phyloP scores from a whole-genome alignment of 1,139 yeast genomes.

The Casaregolazyma lundiana region DNA sequence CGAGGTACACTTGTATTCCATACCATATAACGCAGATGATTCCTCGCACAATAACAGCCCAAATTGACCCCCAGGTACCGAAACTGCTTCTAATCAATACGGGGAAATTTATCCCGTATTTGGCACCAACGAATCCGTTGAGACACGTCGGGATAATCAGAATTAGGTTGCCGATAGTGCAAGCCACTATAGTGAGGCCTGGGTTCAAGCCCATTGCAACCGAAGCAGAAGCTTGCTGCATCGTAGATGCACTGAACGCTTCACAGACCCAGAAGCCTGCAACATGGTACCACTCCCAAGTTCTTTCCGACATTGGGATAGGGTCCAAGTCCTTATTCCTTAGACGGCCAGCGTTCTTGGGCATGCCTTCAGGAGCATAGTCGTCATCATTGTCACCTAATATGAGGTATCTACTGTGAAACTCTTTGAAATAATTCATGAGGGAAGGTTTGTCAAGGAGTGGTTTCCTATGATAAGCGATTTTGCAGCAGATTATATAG shows the following conservation, averaged over 20 bases:
- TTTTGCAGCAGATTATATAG: background rate
- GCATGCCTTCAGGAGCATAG: background rate
- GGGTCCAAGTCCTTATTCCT: conserved; percentile 54
- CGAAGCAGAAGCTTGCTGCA: conserved; percentile 23
- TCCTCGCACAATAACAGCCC: conserved; percentile 53
- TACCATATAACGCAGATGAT: conserved; percentile 13
- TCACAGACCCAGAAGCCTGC: conserved; percentile 76
- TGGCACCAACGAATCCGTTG: conserved; percentile 65
- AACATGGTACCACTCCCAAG: conserved; percentile 72
- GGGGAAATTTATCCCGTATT: conserved; percentile 73
- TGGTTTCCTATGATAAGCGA: no score
- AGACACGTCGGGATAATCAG: conserved; percentile 58
- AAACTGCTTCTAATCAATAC: conserved; percentile 67
- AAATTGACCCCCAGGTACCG: conserved; percentile 71
- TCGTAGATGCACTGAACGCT: conserved; percentile 53
- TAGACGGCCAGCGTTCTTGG: background rate
- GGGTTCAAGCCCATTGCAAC: conserved; percentile 25
- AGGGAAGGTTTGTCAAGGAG: background rate
- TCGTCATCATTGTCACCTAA: background rate
- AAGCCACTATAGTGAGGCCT: conserved; percentile 22
- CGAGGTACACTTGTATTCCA: conserved; percentile 15
- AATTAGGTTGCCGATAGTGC: conserved; percentile 48
- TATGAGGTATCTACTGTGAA: background rate
- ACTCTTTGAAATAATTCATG: background rate
- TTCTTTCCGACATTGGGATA: conserved; percentile 53